Evolutionary conservation across 768 basidiomycete genomes (phyloP).

Genomic region (Hysterangium stoloniferum): DNA sequence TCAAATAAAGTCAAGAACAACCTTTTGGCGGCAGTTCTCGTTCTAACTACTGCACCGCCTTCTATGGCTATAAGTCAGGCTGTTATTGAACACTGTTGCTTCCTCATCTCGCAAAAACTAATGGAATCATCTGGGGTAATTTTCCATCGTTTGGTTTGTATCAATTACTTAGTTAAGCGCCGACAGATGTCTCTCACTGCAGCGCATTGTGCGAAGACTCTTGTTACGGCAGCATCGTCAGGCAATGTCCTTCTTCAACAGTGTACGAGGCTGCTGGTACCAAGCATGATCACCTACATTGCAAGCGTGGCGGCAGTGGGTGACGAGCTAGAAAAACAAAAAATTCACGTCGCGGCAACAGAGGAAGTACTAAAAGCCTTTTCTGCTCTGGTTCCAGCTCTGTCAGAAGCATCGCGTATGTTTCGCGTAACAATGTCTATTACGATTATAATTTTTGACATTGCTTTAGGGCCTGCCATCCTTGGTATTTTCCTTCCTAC

Average conservation of each 20-base stretch:
- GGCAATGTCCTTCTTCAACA: conserved; percentile 62
- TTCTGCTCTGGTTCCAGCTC: conserved; percentile 47
- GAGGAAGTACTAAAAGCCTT: conserved; percentile 83
- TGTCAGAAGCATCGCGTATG: conserved; percentile 58
- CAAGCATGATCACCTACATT: conserved; percentile 74
- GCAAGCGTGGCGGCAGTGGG: conserved; percentile 57
- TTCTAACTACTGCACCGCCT: conserved; percentile 72
- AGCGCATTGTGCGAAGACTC: conserved; percentile 81
- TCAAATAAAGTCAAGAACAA: conserved; percentile 86
- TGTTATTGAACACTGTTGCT: conserved; percentile 78
- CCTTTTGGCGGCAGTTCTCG: conserved; percentile 74
- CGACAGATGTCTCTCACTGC: conserved; percentile 72
- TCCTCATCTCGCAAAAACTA: conserved; percentile 75
- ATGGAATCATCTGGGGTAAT: conserved; percentile 60
- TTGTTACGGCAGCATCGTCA: conserved; percentile 62
- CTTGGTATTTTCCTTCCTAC: conserved; percentile 72
- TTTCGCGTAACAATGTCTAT: conserved; percentile 15
- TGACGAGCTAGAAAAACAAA: conserved; percentile 48
- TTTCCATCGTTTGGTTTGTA: background rate
- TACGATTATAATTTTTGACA: conserved; percentile 13
- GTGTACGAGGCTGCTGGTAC: conserved; percentile 64
- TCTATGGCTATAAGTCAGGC: conserved; percentile 60
- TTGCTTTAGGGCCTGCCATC: conserved; percentile 48
- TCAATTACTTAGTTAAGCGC: no score
- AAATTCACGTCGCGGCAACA: conserved; percentile 52